A percentile compares a stretch with the other conserved stretches of the same genome.
Evolutionary conservation across 2,329 filamentous ascomycete genomes (phyloP).

Genomic region (Lachnellula cervina): DNA sequence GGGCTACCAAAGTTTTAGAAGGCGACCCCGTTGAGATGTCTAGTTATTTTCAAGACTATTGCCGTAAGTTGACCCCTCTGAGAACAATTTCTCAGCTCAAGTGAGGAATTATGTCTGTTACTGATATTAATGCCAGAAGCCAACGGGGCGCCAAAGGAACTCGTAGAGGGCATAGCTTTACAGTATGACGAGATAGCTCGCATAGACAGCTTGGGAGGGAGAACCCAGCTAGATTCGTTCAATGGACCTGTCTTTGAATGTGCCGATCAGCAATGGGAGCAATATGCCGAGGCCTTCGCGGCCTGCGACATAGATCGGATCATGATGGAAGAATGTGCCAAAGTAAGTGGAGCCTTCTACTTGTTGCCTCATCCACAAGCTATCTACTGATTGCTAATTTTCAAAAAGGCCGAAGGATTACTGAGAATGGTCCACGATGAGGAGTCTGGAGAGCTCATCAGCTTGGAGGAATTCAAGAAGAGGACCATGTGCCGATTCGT

Average conservation of each 20-base stretch:
- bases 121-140: background rate
- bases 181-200: background rate
- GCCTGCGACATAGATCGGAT: slow-evolving; percentile 13
- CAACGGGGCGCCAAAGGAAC: background rate
- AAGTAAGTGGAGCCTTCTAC: slow-evolving; percentile 7
- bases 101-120: background rate
- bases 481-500: slow-evolving; percentile 5
- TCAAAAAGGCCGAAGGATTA: slow-evolving; percentile 11
- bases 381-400: background rate
- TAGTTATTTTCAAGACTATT: background rate
- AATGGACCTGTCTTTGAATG: background rate
- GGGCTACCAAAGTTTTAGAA: background rate
- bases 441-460: slow-evolving; percentile 56
- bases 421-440: slow-evolving; percentile 42
- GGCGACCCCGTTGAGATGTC: slow-evolving; percentile 2
- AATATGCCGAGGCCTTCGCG: slow-evolving; percentile 5
- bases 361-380: background rate
- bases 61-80: background rate
- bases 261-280: slow-evolving; percentile 4
- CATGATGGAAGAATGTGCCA: slow-evolving; percentile 15
- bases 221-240: background rate
- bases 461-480: slow-evolving; percentile 56
- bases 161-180: background rate
- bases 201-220: background rate
- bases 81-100: background rate